A percentile compares a stretch with the other conserved stretches of the same genome.
These are phyloP conservation scores for Penstemon newberryi DNA, from an alignment of 257 asterid genomes.

Conservation along the genomic window DNA sequence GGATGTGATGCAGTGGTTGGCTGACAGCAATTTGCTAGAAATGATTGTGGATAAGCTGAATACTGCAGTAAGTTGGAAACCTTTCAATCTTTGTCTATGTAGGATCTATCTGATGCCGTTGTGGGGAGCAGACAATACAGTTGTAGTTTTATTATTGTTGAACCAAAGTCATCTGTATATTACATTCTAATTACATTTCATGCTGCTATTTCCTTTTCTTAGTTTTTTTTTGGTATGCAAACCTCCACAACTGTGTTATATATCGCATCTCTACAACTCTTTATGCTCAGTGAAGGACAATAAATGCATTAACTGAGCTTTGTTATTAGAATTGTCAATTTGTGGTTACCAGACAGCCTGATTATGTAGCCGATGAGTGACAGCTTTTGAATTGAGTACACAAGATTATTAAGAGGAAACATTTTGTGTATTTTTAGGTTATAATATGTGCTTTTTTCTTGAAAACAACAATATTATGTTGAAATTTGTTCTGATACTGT, in stretches of 20 bases:
- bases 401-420: conserved; percentile 27
- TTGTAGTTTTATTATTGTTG: conserved; percentile 20
- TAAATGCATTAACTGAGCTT: background rate
- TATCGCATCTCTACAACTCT: conserved; percentile 23
- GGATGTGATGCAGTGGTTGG: conserved; percentile 97
- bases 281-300: background rate
- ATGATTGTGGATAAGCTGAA: conserved; percentile 94
- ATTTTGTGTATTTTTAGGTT: conserved; percentile 24
- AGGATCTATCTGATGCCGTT: conserved; percentile 8
- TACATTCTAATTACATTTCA: background rate
- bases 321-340: background rate
- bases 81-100: background rate
- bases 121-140: conserved; percentile 6
- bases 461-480: conserved; percentile 3
- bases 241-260: conserved; percentile 2
- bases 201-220: background rate
- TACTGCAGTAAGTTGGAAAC: conserved; percentile 55
- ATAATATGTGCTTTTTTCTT: conserved; percentile 27
- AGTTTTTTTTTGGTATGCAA: background rate
- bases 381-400: background rate
- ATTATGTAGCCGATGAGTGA: conserved; percentile 11
- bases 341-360: conserved; percentile 10
- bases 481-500: conserved; percentile 2
- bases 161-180: background rate
- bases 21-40: conserved; percentile 86